Evolutionary conservation across 169 alveolate genomes (phyloP), one percentile per base, ranked within the genome.

Genomic region (Eimeria praecox): DNA sequence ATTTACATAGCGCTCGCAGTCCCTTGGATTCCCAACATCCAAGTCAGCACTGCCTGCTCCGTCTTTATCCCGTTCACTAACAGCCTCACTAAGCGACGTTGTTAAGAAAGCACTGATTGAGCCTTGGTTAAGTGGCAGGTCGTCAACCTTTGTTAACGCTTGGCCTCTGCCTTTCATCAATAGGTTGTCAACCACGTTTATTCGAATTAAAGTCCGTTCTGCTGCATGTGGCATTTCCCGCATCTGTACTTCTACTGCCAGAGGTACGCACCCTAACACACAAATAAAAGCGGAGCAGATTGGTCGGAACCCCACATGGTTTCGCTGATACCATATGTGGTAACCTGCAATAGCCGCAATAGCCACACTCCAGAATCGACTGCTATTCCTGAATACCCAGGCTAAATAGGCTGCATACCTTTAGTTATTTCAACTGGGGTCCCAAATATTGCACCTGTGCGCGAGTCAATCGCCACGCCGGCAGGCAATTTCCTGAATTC

Each of bases 391-490:
- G 24, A 16, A 16, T 69, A 24, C 33, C 1, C 85, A 3, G 46
- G 66, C 64, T 66, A 20, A 44, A 24, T n/a, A 30, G 6, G 27
- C 33, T 46, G 71, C 73, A 16, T 3, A 86, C 92, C 92, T 86
- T 38, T 54, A 20, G 92, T 86, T 59, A 35, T n/a, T 59, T 56
- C 80, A 54, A 38, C 59, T 38, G 92, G 92, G 46, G 92, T 86
- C 78, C 92, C 92, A 59, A 86, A 86, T 86, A 86, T 86, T 59
- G 92, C 75, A 20, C 92, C 92, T 33, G 92, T 86, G 92, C 78
- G 59, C 92, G 78, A 27, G 92, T 86, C 92, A 22, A 86, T 86
- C 42, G 92, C 78, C 33, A 86, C 49, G 62, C 92, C 92, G 56
- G 92, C 80, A 86, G 92, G 92, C 33, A 86, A 22, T 59, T 44